phyloP scores from a whole-genome alignment of 495 filamentous ascomycete genomes.

The Darksidea phi region DNA sequence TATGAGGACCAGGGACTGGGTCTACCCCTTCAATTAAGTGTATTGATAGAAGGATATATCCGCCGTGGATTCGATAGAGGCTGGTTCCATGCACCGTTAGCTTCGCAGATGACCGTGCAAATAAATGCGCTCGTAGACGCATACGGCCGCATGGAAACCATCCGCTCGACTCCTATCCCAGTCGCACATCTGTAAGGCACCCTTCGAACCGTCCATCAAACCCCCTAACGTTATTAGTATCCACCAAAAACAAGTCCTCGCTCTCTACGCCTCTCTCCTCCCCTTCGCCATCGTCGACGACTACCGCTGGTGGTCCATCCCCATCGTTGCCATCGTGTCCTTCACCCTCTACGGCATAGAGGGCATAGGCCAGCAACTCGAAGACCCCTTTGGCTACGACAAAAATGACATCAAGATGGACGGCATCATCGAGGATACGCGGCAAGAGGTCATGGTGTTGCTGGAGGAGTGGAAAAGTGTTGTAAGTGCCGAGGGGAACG shows the following conservation, averaged over 20 bases:
- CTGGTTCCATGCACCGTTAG: conserved; percentile 63
- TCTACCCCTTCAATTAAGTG: conserved; percentile 63
- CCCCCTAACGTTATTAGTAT: conserved; percentile 45
- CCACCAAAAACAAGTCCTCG: conserved; percentile 74
- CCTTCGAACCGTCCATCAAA: background rate
- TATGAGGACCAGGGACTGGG: conserved; percentile 66
- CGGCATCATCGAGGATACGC: conserved; percentile 65
- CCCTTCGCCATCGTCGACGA: conserved; percentile 73
- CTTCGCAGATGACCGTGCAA: conserved; percentile 61
- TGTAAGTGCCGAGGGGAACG: background rate
- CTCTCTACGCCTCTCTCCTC: conserved; percentile 67
- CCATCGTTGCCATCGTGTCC: conserved; percentile 63
- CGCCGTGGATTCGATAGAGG: conserved; percentile 57
- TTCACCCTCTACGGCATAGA: conserved; percentile 77
- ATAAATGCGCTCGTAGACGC: conserved; percentile 62
- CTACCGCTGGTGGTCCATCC: conserved; percentile 69
- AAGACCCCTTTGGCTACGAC: conserved; percentile 75
- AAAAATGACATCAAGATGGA: conserved; percentile 80
- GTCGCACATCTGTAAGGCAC: conserved; percentile 65
- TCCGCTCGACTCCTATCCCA: conserved; percentile 67
- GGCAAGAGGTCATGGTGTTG: conserved; percentile 63
- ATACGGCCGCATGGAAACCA: conserved; percentile 74
- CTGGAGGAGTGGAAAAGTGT: conserved; percentile 58
- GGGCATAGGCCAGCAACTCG: conserved; percentile 69
- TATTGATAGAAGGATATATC: conserved; percentile 69